These are phyloP conservation scores for Flammula alnicola DNA, from an alignment of 1,284 basidiomycete species.

Conservation along the genomic window DNA sequence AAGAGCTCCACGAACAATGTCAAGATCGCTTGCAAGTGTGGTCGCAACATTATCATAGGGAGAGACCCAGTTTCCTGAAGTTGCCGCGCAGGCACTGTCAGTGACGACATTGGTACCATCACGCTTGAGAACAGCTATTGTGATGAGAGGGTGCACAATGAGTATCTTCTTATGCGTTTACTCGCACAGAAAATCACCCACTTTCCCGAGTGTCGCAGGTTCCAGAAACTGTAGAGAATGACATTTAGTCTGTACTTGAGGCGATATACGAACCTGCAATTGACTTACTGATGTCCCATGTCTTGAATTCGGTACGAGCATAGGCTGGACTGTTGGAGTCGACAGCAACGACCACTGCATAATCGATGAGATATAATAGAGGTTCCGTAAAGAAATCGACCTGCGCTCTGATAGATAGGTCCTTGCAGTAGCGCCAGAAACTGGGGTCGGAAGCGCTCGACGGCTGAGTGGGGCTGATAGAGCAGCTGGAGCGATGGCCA, in stretches of 20 bases:
- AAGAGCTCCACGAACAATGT: conserved; percentile 46
- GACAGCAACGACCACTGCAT: conserved; percentile 47
- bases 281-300: conserved; percentile 49
- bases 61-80: conserved; percentile 54
- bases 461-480: conserved; percentile 5
- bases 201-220: conserved; percentile 56
- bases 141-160: not conserved
- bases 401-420: conserved; percentile 41
- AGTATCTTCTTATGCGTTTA: not conserved
- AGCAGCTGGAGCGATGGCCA: not conserved
- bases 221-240: conserved; percentile 43
- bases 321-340: conserved; percentile 54
- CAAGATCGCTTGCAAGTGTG: conserved; percentile 46
- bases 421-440: conserved; percentile 41
- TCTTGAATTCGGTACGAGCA: conserved; percentile 45
- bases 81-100: conserved; percentile 43
- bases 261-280: not conserved
- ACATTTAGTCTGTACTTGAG: not conserved
- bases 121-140: conserved; percentile 53
- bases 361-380: not conserved
- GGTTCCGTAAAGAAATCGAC: conserved; percentile 6
- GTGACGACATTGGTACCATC: conserved; percentile 53
- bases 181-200: conserved; percentile 23
- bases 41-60: conserved; percentile 51
- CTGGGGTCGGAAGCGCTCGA: conserved; percentile 39